Base-by-base conservation (phyloP, 257 asterid genomes). In the Solanum bulbocastanum region DNA sequence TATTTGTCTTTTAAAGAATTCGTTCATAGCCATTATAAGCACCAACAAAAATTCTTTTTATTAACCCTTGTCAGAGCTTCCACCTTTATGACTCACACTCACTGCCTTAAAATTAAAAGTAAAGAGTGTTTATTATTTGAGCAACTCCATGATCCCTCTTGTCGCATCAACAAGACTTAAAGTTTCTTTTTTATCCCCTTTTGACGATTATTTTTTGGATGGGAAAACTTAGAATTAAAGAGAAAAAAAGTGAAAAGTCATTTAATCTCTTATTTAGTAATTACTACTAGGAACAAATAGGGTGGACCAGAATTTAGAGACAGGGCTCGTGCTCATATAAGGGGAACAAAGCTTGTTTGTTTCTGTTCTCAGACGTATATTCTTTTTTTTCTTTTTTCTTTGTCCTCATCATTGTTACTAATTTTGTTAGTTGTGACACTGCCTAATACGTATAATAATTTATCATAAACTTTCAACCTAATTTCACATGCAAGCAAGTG, bases 241-340 rank as follows among this genome's bases (percentile, higher is more conserved):
- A 44, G 16, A 32, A 20, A 15, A 27, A 16, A 27, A 16, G 85
- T 46, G 40, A 22, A 5, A 81, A 81, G 27, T 30, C 14, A 25
- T 78, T 25, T 11, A 46, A 15, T n/a, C 3, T 78, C 8, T 25
- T 23, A 6, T 23, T 60, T 22, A 23, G 0, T 49, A 49, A 49
- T 49, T 49, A 52, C 60, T 56, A 56, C 65, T 18, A 56, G 39
- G 2, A 79, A 79, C 85, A 81, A 81, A 0, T 9, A 46, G 18
- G 85, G 68, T 46, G 85, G 85, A 81, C 69, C 85, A 81, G 20
- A 81, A 81, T 30, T 25, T 81, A 10, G 42, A 81, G 42, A 81
- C 85, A 46, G 30, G 30, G 68, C 85, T 81, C 85, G 69, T 81
- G 69, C 12, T 46, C 40, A 81, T 2, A 5, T 39, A 46, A 46